Conservation (phyloP, 2,329 filamentous ascomycete genomes). For the Aspergillus tubingensis region DNA sequence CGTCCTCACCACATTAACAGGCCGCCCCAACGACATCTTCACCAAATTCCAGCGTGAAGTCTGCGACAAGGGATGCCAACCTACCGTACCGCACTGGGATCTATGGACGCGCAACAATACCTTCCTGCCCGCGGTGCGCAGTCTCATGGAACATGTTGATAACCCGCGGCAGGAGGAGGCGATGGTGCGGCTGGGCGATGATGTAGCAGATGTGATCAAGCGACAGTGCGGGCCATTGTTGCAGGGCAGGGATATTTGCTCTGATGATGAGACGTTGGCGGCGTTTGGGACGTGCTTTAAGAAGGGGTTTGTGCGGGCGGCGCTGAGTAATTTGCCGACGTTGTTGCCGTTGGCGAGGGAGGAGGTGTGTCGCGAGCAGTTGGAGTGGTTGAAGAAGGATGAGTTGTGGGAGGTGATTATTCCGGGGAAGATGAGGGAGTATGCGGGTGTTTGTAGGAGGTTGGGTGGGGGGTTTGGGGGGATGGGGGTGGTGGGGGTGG, state of each 20-base stretch:
- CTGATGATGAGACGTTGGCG: constrained; percentile 33
- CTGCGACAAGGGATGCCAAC: constrained; percentile 36
- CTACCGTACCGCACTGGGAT: constrained; percentile 38
- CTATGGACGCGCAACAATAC: constrained; percentile 41
- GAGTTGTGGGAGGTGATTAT: constrained; percentile 37
- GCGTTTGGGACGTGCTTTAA: constrained; percentile 40
- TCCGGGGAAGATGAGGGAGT: constrained; percentile 38
- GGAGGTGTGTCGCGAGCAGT: constrained; percentile 33
- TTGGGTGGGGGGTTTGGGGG: constrained; percentile 15
- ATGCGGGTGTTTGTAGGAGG: constrained; percentile 33
- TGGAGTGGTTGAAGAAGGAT: constrained; percentile 32
- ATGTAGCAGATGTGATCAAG: constrained; percentile 39
- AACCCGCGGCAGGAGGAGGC: constrained; percentile 33
- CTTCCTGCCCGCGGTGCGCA: constrained; percentile 39
- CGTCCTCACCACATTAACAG: constrained; percentile 71
- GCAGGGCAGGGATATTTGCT: constrained; percentile 34
- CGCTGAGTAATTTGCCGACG: constrained; percentile 31
- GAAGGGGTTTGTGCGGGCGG: constrained; percentile 34
- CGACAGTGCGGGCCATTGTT: constrained; percentile 32
- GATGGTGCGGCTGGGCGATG: constrained; percentile 36
- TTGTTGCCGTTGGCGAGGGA: constrained; percentile 36
- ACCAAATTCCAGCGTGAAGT: constrained; percentile 38
- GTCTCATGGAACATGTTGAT: constrained; percentile 32
- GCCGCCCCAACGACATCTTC: constrained; percentile 34
- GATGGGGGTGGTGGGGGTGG: constrained; percentile 10